These are phyloP conservation scores for Corynespora cassiicola DNA, from an alignment of 2,329 filamentous ascomycete species.

Conservation along the genomic window DNA sequence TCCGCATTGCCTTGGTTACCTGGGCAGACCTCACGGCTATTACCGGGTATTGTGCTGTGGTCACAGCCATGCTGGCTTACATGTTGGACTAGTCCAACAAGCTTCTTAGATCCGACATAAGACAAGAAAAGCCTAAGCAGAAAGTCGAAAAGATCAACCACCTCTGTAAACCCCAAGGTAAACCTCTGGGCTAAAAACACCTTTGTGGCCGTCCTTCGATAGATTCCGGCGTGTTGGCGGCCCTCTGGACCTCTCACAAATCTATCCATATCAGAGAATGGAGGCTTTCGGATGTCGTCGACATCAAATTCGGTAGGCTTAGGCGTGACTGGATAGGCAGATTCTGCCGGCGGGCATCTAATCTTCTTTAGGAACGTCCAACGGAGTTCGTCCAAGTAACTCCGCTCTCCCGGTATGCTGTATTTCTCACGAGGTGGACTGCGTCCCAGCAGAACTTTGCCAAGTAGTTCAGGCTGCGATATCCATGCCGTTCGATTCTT, in stretches of 20 bases:
- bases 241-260: constrained; percentile 35
- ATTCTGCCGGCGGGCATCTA: constrained; percentile 48
- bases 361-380: constrained; percentile 47
- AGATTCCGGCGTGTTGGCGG: constrained; percentile 29
- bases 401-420: constrained; percentile 13
- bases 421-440: too few relatives aligned
- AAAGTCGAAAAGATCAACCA: constrained; percentile 74
- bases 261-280: constrained; percentile 48
- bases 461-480: constrained; percentile 61
- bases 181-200: constrained; percentile 52
- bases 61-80: too few relatives aligned
- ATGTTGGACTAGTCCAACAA: constrained; percentile 14
- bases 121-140: constrained; percentile 69
- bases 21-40: too few relatives aligned
- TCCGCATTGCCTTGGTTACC: neutral
- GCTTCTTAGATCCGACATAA: constrained; percentile 26
- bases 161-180: constrained; percentile 43
- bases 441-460: constrained; percentile 30
- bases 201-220: constrained; percentile 47
- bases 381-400: constrained; percentile 30
- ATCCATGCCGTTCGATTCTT: constrained; percentile 66
- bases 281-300: constrained; percentile 46
- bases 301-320: constrained; percentile 18
- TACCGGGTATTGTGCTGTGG: too few relatives aligned
- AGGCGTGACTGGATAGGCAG: constrained; percentile 41